Evolutionary conservation across 129 eudicot species (phyloP), one percentile per base, ranked within the genome.

Genomic region (Sambucus nigra): DNA sequence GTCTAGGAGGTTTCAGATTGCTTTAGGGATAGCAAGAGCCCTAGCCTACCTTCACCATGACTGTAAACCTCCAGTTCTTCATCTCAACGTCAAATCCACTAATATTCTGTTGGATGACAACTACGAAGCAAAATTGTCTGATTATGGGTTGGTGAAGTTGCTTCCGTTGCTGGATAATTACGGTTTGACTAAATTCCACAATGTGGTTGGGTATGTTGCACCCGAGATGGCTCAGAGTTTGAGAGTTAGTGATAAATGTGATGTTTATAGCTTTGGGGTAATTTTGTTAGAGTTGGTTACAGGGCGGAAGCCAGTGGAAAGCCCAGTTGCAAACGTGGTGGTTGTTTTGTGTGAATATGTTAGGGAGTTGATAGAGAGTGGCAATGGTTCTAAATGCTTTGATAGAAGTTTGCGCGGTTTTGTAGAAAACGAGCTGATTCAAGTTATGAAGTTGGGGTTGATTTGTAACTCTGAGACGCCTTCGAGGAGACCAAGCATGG

Each of bases 11-110:
- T 92, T 82, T 53, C 69, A 53, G 17, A 77, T 92, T 53, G 99
- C 91, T 50, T 59, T 92, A 5, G 91, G 96, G 40, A 75, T 78
- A 14, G 96, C 99, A 26, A 74, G 82, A 65, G 99, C 99, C 9
- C 65, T 92, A 10, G 71, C 91, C n/a, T 92, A 86, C 48, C 85
- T 92, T 70, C 99, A 92, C 73, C 99, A 86, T 52, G 99, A 92
- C 53, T 92, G 99, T 65, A 92, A 67, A 52, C 96, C 99, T 65
- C 94, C 70, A 24, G 57, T 92, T 57, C 82, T 92, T 61, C 99
- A 92, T 68, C 94, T 92, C 38, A 82, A 92, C 60, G 27, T 92
- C 6, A 92, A 92, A 69, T 92, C 99, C 15, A 70, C 84, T 47
- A 92, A 86, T 53, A 80, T 92, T 52, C 81, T 92, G 4, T 65